These are phyloP conservation scores for Fonsecaea nubica DNA, from an alignment of 2,329 filamentous ascomycete species.

Conservation along the genomic window DNA sequence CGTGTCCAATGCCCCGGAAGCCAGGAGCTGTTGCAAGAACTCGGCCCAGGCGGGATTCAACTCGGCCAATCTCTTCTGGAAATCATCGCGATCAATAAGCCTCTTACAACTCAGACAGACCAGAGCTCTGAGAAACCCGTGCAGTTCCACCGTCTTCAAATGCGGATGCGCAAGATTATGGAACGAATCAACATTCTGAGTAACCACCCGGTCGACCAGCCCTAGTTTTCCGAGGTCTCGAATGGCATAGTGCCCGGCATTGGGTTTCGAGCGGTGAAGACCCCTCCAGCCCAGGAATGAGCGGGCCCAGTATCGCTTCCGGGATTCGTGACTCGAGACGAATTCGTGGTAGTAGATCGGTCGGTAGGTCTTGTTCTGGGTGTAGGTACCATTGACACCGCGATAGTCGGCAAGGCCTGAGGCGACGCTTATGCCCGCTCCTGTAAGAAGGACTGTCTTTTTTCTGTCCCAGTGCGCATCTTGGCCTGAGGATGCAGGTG, in stretches of 20 bases:
- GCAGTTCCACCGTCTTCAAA: conserved; percentile 80
- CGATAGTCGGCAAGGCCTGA: conserved; percentile 93
- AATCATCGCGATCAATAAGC: conserved; percentile 72
- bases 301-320: conserved; percentile 94
- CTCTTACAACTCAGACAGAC: conserved; percentile 80
- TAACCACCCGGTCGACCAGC: conserved; percentile 77
- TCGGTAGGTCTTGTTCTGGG: conserved; percentile 85
- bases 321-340: conserved; percentile 75
- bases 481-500: conserved; percentile 48
- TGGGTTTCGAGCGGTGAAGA: conserved; percentile 78
- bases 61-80: conserved; percentile 75
- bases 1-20: conserved; percentile 75
- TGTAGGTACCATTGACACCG: conserved; percentile 87
- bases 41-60: conserved; percentile 87
- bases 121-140: conserved; percentile 84
- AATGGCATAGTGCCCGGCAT: conserved; percentile 79
- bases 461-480: conserved; percentile 53
- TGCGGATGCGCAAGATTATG: conserved; percentile 77
- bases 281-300: conserved; percentile 93
- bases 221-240: conserved; percentile 74
- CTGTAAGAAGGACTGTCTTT: conserved; percentile 70
- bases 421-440: conserved; percentile 90
- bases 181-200: conserved; percentile 97
- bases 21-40: conserved; percentile 74
- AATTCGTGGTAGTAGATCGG: conserved; percentile 97